phyloP scores from a whole-genome alignment of 257 asterid species.

The Solanum appendiculatum region DNA sequence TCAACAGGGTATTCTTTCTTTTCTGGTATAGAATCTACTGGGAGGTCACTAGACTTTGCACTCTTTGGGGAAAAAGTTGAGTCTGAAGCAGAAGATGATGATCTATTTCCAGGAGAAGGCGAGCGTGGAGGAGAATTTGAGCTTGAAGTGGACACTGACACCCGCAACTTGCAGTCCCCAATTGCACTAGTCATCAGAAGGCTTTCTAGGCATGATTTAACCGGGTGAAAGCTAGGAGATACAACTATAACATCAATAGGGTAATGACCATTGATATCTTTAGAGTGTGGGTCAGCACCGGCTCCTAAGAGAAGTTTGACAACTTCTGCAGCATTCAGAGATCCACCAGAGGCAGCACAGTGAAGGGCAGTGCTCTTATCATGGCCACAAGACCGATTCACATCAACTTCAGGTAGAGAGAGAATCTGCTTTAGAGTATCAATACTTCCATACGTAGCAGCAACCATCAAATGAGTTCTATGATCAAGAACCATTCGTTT shows the following conservation, averaged over 20 bases:
- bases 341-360: slow-evolving; percentile 8
- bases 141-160: slow-evolving; percentile 14
- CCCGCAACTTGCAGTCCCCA: slow-evolving; percentile 19
- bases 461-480: slow-evolving; percentile 52
- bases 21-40: slow-evolving; percentile 22
- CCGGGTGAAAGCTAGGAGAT: slow-evolving; percentile 4
- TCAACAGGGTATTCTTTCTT: slow-evolving; percentile 71
- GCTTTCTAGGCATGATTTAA: slow-evolving; percentile 34
- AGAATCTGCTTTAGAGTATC: slow-evolving; percentile 2
- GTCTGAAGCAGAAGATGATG: slow-evolving; percentile 29
- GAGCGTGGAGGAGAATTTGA: slow-evolving; percentile 39
- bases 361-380: slow-evolving; percentile 14
- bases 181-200: slow-evolving; percentile 30
- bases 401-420: slow-evolving; percentile 6
- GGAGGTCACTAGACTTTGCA: slow-evolving; percentile 17
- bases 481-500: slow-evolving; percentile 64
- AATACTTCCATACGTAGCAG: slow-evolving; percentile 4
- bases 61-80: slow-evolving; percentile 22
- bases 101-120: slow-evolving; percentile 32
- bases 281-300: slow-evolving; percentile 1
- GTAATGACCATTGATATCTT: neutral
- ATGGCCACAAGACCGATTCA: neutral
- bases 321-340: neutral
- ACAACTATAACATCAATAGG: slow-evolving; percentile 4
- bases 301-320: slow-evolving; percentile 1